Percentiles rank a stretch among this genome's conserved stretches.
These are phyloP conservation scores for Microstegium vimineum DNA, from an alignment of 176 grass and related monocot species.

Conservation along the genomic window DNA sequence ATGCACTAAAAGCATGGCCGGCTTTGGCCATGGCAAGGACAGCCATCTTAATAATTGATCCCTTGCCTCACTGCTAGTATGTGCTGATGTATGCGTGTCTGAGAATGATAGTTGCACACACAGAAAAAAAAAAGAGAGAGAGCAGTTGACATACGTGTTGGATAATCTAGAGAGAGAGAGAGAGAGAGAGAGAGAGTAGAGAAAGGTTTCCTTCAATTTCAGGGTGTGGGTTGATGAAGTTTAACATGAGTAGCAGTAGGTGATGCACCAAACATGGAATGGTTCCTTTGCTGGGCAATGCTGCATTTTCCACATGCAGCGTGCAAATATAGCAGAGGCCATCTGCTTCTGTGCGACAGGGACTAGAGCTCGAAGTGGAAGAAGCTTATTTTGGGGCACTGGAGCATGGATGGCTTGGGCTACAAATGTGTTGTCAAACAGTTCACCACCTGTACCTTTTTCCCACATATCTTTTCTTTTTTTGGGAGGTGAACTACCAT, in stretches of 20 bases:
- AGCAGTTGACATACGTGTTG: neutral
- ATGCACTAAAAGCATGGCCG: conserved; percentile 44
- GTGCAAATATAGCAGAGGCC: conserved; percentile 9
- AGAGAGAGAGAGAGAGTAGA: too few relatives aligned
- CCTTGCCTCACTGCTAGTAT: neutral
- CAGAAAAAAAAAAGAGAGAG: neutral
- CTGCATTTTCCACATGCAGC: conserved; percentile 41
- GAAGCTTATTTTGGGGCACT: conserved; percentile 26
- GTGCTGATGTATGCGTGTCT: neutral
- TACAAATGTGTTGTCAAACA: conserved; percentile 22
- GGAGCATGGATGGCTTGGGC: conserved; percentile 33
- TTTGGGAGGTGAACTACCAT: too few relatives aligned
- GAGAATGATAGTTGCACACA: neutral
- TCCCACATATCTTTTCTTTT: neutral
- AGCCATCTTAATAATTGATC: conserved; percentile 34
- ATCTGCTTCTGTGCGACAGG: conserved; percentile 43
- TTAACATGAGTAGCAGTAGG: conserved; percentile 15
- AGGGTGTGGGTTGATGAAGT: conserved; percentile 22
- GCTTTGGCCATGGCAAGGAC: conserved; percentile 73
- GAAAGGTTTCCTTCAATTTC: conserved; percentile 7
- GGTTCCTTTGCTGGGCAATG: neutral
- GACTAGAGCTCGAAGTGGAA: conserved; percentile 47
- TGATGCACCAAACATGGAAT: conserved; percentile 16
- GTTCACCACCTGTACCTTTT: neutral
- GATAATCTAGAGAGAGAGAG: neutral